These are phyloP conservation scores for Penicillium pancosmium DNA, from an alignment of 495 filamentous ascomycete genomes.

Conservation along the genomic window DNA sequence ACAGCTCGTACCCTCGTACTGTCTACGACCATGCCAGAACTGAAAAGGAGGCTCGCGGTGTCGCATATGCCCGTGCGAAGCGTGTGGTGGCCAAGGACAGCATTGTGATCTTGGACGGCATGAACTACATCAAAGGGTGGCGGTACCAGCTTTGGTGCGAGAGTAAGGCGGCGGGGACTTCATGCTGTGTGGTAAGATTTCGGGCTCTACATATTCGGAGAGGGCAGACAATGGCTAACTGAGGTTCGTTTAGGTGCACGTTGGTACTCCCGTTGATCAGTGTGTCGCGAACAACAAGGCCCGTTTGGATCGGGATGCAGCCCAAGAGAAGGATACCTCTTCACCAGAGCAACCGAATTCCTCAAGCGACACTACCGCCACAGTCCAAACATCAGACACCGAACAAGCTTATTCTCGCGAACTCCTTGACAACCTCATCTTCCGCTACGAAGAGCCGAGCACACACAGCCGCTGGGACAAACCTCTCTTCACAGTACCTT, in stretches of 20 bases:
- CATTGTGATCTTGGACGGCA: conserved; percentile 84
- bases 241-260: conserved; percentile 58
- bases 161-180: conserved; percentile 81
- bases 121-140: conserved; percentile 98
- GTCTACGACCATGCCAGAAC: conserved; percentile 62
- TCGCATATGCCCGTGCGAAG: conserved; percentile 83
- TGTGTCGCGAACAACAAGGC: conserved; percentile 56
- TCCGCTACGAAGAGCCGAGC: conserved; percentile 95
- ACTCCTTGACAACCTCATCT: conserved; percentile 90
- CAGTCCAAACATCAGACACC: conserved; percentile 16
- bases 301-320: conserved; percentile 27
- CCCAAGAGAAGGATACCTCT: conserved; percentile 1
- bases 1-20: conserved; percentile 42
- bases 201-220: not conserved
- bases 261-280: conserved; percentile 74
- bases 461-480: conserved; percentile 94
- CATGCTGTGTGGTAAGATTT: conserved; percentile 72
- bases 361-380: not conserved
- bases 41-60: conserved; percentile 92
- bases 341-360: conserved; percentile 2
- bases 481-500: conserved; percentile 87
- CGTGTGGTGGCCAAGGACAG: conserved; percentile 74
- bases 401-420: conserved; percentile 63
- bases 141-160: conserved; percentile 96
- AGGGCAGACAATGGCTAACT: conserved; percentile 13